phyloP scores from a whole-genome alignment of 495 filamentous ascomycete species.

The Rostrohypoxylon terebratum region DNA sequence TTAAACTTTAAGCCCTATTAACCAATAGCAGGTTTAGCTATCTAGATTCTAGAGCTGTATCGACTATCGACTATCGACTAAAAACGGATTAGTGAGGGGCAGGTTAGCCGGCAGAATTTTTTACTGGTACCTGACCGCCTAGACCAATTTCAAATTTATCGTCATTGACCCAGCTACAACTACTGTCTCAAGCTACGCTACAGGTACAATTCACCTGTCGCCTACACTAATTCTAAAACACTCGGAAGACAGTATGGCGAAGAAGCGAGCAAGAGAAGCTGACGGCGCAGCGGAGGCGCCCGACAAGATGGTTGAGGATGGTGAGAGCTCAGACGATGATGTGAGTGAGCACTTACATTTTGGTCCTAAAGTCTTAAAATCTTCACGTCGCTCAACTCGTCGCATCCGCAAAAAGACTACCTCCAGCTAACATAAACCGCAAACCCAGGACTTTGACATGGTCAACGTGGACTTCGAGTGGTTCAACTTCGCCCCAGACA shows the following conservation, averaged over 20 bases:
- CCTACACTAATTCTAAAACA: background rate
- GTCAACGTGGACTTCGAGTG: conserved; percentile 98
- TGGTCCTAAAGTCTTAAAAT: no score
- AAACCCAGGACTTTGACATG: conserved; percentile 81
- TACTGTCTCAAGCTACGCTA: background rate
- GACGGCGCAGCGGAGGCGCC: conserved; percentile 56
- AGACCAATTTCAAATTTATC: conserved; percentile 34
- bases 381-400: conserved; percentile 5
- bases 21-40: conserved; percentile 6
- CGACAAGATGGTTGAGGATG: conserved; percentile 61
- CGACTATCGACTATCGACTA: no score
- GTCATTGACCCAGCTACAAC: background rate
- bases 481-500: conserved; percentile 90
- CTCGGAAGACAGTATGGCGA: conserved; percentile 55
- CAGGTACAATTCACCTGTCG: background rate
- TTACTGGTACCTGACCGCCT: conserved; percentile 20
- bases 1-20: background rate
- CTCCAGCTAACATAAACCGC: conserved; percentile 36
- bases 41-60: no score
- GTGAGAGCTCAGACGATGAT: conserved; percentile 60
- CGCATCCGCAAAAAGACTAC: conserved; percentile 34
- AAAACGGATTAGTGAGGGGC: conserved; percentile 50
- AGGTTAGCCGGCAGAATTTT: conserved; percentile 47
- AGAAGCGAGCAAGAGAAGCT: conserved; percentile 61
- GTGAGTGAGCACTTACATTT: conserved; percentile 43